Conservation (phyloP, 163 green algal genomes). For the Volvox carteri region DNA sequence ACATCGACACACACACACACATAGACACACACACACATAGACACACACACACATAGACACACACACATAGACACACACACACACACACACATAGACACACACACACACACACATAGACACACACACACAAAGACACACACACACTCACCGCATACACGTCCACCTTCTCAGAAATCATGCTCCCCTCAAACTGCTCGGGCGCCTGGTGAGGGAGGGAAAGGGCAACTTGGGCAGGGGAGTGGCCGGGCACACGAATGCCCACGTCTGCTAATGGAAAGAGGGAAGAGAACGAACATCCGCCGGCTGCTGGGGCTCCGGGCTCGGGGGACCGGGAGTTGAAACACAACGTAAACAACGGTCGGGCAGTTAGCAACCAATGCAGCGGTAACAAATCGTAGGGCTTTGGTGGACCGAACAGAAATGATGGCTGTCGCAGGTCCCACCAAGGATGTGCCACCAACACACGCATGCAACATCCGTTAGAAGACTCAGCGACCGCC, state of each 20-base stretch:
- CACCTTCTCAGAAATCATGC: constrained; percentile 70
- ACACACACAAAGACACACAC: too few relatives aligned
- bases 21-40: neutral
- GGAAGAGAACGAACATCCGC: too few relatives aligned
- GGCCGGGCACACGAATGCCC: too few relatives aligned
- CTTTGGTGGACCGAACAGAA: too few relatives aligned
- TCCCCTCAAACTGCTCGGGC: constrained; percentile 75
- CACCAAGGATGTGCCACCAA: neutral
- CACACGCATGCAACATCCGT: neutral
- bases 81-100: too few relatives aligned
- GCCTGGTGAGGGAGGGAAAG: too few relatives aligned
- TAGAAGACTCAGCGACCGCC: neutral
- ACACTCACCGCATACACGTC: constrained; percentile 70
- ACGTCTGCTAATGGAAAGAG: too few relatives aligned
- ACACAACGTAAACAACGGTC: neutral
- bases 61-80: too few relatives aligned
- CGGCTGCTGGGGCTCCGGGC: too few relatives aligned
- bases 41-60: too few relatives aligned
- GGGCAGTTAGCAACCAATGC: neutral
- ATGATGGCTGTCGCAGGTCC: neutral
- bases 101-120: neutral
- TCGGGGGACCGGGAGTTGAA: neutral
- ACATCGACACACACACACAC: neutral
- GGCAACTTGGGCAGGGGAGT: neutral
- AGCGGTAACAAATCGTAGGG: too few relatives aligned